Base-by-base conservation (phyloP, 495 filamentous ascomycete genomes). In the Ascobolus immersus region DNA sequence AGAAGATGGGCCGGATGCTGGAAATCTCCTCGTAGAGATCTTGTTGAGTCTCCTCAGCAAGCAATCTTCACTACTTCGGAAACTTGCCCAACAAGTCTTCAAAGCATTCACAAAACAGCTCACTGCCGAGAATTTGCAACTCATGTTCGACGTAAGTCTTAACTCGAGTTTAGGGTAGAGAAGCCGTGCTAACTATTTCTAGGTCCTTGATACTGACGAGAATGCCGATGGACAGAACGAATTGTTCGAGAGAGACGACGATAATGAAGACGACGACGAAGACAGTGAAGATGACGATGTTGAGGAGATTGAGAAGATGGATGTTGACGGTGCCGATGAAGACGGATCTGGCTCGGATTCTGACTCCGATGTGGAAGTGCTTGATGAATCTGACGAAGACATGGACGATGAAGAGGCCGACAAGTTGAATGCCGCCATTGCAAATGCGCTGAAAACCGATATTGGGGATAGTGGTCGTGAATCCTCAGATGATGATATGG, bases 61-160 rank as follows among this genome's bases (percentile, higher is more conserved):
- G 48, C 79, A 68, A 5, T 91, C 79, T 5, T 65, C 70, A 24
- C 59, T 94, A 9, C 73, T 90, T 54, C 67, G 79, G 21, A 81
- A 81, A 36, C 69, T 90, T 25, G 74, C 79, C 13, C 69, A 78
- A 49, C 73, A 81, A 45, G 81, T 89, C 0, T 94, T 96, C 45
- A 59, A n/a, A n/a, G n/a, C n/a, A n/a, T n/a, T n/a, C n/a, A n/a
- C n/a, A n/a, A n/a, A n/a, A n/a, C n/a, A n/a, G n/a, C n/a, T n/a
- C n/a, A n/a, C n/a, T n/a, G 28, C 12, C 10, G n/a, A 4, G 18
- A 17, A 2, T 17, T 31, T 31, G 28, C 17, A 17, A 31, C 28
- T 2, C 10, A n/a, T n/a, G 28, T 15, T 17, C 12, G 14, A 17
- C 10, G 28, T 17, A 31, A 31, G 11, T 4, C 11, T 9, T n/a